phyloP scores from a whole-genome alignment of 257 asterid species.

The Scutellaria barbata region DNA sequence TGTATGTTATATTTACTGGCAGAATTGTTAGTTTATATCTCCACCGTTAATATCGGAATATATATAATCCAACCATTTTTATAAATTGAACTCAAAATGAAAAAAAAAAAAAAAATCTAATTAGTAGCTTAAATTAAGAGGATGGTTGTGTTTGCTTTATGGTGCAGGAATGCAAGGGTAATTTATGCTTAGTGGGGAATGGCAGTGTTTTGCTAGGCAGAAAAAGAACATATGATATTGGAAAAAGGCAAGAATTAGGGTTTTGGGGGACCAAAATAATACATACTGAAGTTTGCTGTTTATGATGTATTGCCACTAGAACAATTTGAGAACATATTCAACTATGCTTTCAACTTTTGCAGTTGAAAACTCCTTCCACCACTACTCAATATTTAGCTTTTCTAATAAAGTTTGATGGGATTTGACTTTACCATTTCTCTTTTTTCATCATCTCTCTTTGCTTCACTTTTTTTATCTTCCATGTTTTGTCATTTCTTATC shows the following conservation, averaged over 20 bases:
- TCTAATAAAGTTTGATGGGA: conserved; percentile 52
- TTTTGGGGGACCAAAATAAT: conserved; percentile 58
- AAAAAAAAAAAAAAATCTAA: neutral
- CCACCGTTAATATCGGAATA: too few species aligned
- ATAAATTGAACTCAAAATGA: too few species aligned
- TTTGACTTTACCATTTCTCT: conserved; percentile 44
- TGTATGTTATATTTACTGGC: too few species aligned
- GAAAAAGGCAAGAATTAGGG: conserved; percentile 33
- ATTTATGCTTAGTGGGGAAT: conserved; percentile 32
- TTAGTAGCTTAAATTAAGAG: neutral
- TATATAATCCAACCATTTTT: too few species aligned
- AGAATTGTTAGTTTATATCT: too few species aligned
- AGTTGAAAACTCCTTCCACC: conserved; percentile 62
- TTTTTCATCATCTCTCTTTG: conserved; percentile 2
- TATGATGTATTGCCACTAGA: conserved; percentile 59
- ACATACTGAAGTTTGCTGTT: conserved; percentile 34
- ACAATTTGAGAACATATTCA: conserved; percentile 54
- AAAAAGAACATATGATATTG: conserved; percentile 32
- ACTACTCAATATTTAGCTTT: conserved; percentile 45
- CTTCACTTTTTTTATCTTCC: too few species aligned
- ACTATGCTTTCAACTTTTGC: conserved; percentile 57
- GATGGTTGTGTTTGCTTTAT: conserved; percentile 43
- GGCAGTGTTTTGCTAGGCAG: conserved; percentile 15
- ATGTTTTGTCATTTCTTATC: conserved; percentile 3
- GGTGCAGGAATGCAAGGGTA: conserved; percentile 42